These are phyloP conservation scores for Kodamaea nitidulidarum DNA, from an alignment of 805 yeast species.

Conservation along the genomic window DNA sequence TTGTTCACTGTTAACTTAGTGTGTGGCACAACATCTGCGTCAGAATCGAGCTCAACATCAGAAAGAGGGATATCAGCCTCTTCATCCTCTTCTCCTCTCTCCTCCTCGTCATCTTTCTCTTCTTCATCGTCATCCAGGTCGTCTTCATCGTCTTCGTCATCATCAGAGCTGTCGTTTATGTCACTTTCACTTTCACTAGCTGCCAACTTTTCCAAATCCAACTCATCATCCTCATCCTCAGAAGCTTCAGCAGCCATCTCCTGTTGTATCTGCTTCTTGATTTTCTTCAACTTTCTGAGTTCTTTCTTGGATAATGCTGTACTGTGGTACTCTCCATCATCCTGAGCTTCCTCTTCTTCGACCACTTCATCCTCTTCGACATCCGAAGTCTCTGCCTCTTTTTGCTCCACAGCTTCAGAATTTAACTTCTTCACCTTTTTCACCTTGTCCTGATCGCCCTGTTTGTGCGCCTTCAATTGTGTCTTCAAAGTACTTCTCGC, in stretches of 20 bases:
- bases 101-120: conserved; percentile 52
- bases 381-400: conserved; percentile 5
- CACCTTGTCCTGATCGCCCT: conserved; percentile 13
- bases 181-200: conserved; percentile 51
- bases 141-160: conserved; percentile 39
- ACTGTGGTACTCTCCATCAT: conserved; percentile 41
- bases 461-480: conserved; percentile 29
- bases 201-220: conserved; percentile 53
- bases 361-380: conserved; percentile 7
- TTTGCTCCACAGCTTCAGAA: conserved; percentile 8
- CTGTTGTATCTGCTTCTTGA: conserved; percentile 24
- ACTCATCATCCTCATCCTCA: conserved; percentile 27
- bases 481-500: conserved; percentile 28
- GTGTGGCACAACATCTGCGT: conserved; percentile 90
- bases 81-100: conserved; percentile 53
- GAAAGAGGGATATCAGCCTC: conserved; percentile 85
- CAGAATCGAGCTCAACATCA: conserved; percentile 89
- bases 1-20: conserved; percentile 88
- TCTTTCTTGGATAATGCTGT: conserved; percentile 58
- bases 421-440: conserved; percentile 21
- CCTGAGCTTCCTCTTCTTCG: conserved; percentile 14
- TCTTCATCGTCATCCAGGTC: conserved; percentile 46
- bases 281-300: conserved; percentile 55
- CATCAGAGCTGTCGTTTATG: conserved; percentile 29
- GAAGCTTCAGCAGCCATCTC: conserved; percentile 38